Conservation (phyloP, 805 yeast genomes). For the Candida nemodendra region DNA sequence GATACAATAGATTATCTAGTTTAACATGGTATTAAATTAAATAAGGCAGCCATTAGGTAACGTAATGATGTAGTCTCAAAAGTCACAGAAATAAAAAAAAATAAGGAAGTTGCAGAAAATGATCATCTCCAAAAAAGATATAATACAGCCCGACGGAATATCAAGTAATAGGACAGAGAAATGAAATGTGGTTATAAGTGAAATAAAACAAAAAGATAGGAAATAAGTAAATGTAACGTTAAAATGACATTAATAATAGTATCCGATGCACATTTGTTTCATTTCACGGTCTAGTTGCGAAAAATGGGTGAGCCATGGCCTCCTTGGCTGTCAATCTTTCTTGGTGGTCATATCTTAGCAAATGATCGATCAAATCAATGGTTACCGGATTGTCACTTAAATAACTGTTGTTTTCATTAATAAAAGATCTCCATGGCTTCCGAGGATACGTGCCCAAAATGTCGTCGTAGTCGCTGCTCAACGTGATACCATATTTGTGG, state of each 20-base stretch:
- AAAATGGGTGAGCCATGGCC: constrained; percentile 67
- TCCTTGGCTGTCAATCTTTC: constrained; percentile 85
- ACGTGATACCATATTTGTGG: constrained; percentile 62
- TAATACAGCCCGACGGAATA: too few species aligned
- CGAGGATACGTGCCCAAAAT: constrained; percentile 62
- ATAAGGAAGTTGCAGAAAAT: too few species aligned
- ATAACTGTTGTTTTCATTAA: constrained; percentile 51
- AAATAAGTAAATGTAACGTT: too few species aligned
- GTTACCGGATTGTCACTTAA: constrained; percentile 53
- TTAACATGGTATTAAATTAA: neutral
- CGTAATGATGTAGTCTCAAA: neutral
- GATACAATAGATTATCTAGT: neutral
- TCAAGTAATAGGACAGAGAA: too few species aligned
- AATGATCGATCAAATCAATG: constrained; percentile 67
- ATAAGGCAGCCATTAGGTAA: neutral
- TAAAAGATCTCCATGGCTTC: constrained; percentile 65
- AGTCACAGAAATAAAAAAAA: neutral
- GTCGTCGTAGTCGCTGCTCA: constrained; percentile 79
- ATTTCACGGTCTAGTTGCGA: constrained; percentile 14
- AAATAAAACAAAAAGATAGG: too few species aligned
- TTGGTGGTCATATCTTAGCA: constrained; percentile 82
- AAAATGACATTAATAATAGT: too few species aligned
- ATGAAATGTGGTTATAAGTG: too few species aligned
- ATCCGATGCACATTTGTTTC: too few species aligned
- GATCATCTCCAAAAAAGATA: too few species aligned